These are phyloP conservation scores for Potentilla sterilis DNA, from an alignment of 306 rosid genomes.

Conservation along the genomic window DNA sequence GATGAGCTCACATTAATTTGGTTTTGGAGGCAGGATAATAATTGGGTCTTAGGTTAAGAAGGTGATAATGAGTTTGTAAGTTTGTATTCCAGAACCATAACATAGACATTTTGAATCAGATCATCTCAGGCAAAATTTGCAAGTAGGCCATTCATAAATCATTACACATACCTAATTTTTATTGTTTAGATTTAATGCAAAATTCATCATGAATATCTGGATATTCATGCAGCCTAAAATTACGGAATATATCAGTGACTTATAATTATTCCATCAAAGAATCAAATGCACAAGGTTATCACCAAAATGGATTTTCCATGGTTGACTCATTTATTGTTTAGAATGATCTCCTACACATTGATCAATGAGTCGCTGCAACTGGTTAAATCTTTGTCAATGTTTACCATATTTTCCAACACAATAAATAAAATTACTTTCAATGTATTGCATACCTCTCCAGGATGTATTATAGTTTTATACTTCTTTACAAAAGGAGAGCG, in stretches of 20 bases:
- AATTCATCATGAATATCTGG: background rate
- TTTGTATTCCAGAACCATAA: background rate
- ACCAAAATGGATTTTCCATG: background rate
- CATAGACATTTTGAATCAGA: background rate
- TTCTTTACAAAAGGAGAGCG: conserved; percentile 98
- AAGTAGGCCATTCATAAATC: background rate
- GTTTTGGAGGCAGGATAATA: background rate
- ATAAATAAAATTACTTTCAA: background rate
- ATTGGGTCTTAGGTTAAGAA: background rate
- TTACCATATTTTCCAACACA: background rate
- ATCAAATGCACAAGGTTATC: conserved; percentile 14
- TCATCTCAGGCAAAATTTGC: background rate
- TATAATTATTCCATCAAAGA: background rate
- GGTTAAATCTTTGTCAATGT: background rate
- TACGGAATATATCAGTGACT: too few species aligned
- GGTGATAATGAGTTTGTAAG: background rate
- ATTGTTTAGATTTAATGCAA: background rate
- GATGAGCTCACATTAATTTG: background rate
- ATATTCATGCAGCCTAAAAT: background rate
- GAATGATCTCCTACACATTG: background rate
- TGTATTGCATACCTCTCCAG: conserved; percentile 74
- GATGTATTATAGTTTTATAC: conserved; percentile 96
- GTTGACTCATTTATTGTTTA: background rate
- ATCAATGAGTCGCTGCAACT: background rate
- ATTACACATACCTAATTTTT: background rate